Percentiles rank a stretch among this genome's conserved stretches.
phyloP scores from a whole-genome alignment of 148 eudicot genomes.

The Drosera capensis region DNA sequence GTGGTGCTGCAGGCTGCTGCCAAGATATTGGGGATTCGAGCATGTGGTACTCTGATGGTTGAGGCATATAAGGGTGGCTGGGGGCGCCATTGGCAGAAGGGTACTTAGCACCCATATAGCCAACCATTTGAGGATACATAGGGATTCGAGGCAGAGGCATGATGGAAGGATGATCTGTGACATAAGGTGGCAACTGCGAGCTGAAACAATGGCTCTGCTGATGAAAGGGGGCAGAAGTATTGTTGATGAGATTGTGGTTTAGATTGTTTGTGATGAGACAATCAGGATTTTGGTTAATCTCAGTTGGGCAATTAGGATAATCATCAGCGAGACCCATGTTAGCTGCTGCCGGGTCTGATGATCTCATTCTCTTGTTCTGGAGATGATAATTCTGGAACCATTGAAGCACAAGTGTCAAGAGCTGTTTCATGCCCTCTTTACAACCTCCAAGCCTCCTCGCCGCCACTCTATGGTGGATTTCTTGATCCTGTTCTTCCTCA shows the following conservation, averaged over 20 bases:
- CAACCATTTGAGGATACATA: conserved; percentile 10
- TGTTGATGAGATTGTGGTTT: conserved; percentile 10
- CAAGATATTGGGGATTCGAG: conserved; percentile 12
- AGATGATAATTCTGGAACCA: conserved; percentile 75
- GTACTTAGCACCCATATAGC: conserved; percentile 11
- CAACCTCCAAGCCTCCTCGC: conserved; percentile 57
- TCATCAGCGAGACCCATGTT: conserved; percentile 2
- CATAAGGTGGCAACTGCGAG: not conserved
- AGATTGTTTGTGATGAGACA: conserved; percentile 15
- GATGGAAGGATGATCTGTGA: not conserved
- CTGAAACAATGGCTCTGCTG: conserved; percentile 11
- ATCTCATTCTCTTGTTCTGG: conserved; percentile 19
- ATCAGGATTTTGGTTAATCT: not conserved
- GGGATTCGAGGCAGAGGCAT: conserved; percentile 2
- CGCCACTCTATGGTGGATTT: conserved; percentile 72
- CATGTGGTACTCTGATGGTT: conserved; percentile 8
- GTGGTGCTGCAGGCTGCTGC: conserved; percentile 8
- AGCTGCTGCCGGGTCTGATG: not conserved
- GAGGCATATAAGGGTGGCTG: not conserved
- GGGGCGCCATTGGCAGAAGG: not conserved
- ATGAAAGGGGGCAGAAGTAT: conserved; percentile 6
- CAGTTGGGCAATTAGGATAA: conserved; percentile 5
- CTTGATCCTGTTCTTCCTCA: conserved; percentile 67
- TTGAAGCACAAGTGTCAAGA: conserved; percentile 60
- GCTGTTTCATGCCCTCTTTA: conserved; percentile 59